Percentiles rank a stretch among this genome's conserved stretches.
phyloP scores from a whole-genome alignment of 495 filamentous ascomycete genomes.

The Penicillium angulare region DNA sequence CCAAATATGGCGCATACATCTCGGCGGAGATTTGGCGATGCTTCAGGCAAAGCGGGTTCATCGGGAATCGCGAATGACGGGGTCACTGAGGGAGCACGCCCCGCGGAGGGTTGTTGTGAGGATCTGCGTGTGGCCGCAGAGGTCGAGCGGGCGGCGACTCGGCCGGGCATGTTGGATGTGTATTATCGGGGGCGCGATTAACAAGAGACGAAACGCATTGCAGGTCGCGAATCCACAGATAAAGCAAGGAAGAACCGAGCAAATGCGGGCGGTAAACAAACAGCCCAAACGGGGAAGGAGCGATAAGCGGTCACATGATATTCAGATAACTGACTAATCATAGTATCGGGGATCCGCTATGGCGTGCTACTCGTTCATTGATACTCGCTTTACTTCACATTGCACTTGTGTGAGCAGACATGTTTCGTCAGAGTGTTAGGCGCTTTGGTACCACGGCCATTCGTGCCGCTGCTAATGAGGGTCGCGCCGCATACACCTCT shows the following conservation, averaged over 20 bases:
- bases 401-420: background rate
- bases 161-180: conserved; percentile 55
- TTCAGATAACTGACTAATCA: conserved; percentile 6
- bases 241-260: conserved; percentile 15
- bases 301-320: conserved; percentile 36
- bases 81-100: conserved; percentile 62
- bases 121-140: conserved; percentile 57
- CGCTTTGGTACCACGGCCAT: conserved; percentile 55
- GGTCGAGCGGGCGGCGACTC: conserved; percentile 56
- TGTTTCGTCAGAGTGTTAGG: conserved; percentile 58
- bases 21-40: conserved; percentile 66
- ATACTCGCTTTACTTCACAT: background rate
- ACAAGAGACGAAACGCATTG: conserved; percentile 22
- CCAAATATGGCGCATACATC: conserved; percentile 78
- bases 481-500: conserved; percentile 50
- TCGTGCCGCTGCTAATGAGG: conserved; percentile 52
- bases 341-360: conserved; percentile 20
- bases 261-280: conserved; percentile 45
- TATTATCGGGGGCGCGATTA: conserved; percentile 22
- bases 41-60: conserved; percentile 56
- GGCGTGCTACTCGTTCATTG: background rate
- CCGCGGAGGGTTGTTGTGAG: conserved; percentile 53
- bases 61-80: conserved; percentile 65
- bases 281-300: conserved; percentile 43
- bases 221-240: conserved; percentile 22